A percentile compares a stretch with the other conserved stretches of the same genome.
These are phyloP conservation scores for Paramyrothecium sp. DNA, from an alignment of 2,329 filamentous ascomycete species.

Conservation along the genomic window DNA sequence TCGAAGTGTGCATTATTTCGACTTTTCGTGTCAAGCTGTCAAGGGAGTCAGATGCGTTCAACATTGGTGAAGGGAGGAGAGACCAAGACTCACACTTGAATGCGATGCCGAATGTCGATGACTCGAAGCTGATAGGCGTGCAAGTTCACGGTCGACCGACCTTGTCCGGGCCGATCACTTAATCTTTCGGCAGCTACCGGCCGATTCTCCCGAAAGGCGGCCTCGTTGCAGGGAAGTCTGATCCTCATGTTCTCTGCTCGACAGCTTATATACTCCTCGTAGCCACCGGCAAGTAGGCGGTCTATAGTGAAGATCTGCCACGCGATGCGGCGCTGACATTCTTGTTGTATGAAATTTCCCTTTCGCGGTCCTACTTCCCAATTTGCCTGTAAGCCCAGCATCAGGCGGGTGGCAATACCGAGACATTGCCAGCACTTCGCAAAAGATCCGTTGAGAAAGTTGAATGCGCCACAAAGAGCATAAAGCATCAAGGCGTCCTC, in stretches of 20 bases:
- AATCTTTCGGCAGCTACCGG: constrained; percentile 28
- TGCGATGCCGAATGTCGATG: constrained; percentile 33
- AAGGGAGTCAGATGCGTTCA: not conserved
- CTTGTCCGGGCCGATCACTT: constrained; percentile 23
- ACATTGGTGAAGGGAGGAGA: too few relatives aligned
- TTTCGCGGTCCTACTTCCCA: constrained; percentile 30
- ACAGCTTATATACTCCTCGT: constrained; percentile 37
- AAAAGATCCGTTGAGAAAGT: constrained; percentile 32
- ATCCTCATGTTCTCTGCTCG: constrained; percentile 36
- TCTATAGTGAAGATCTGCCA: constrained; percentile 39
- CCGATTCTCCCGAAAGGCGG: constrained; percentile 27
- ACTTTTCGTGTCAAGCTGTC: constrained; percentile 24
- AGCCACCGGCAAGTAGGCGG: constrained; percentile 35
- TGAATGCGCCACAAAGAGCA: constrained; percentile 32
- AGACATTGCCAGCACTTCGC: constrained; percentile 40
- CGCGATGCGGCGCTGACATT: constrained; percentile 32
- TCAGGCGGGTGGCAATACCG: constrained; percentile 32
- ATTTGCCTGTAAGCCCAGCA: constrained; percentile 37
- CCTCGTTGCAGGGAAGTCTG: constrained; percentile 31
- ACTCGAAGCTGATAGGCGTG: constrained; percentile 34
- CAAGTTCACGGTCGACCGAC: constrained; percentile 22
- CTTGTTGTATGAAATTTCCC: constrained; percentile 31
- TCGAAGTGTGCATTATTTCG: constrained; percentile 12
- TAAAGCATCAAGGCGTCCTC: constrained; percentile 31
- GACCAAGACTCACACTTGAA: constrained; percentile 33